Evolutionary conservation across 2,329 filamentous ascomycete species (phyloP).

Genomic region (Fusarium virguliforme): DNA sequence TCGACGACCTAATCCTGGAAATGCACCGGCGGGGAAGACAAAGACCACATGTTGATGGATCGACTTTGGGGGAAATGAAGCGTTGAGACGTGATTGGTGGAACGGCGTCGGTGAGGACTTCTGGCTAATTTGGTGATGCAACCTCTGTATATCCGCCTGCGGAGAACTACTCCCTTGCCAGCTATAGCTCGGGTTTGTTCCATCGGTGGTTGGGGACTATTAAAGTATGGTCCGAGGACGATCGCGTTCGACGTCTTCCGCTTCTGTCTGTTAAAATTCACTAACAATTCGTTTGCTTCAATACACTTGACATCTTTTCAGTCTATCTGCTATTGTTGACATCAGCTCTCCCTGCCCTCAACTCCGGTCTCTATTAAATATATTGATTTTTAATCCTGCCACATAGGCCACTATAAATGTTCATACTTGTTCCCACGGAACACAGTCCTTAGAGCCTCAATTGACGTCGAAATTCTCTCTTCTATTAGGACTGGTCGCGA

Average conservation of each 20-base stretch:
- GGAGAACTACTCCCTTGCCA: not conserved
- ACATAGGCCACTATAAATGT: too few relatives aligned
- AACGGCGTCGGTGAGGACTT: not conserved
- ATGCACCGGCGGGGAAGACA: slow-evolving; percentile 6
- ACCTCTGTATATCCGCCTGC: not conserved
- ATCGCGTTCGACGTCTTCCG: not conserved
- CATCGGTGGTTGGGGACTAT: too few relatives aligned
- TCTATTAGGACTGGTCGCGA: too few relatives aligned
- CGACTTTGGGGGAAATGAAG: slow-evolving; percentile 1
- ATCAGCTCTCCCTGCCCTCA: too few relatives aligned
- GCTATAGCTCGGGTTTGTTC: not conserved
- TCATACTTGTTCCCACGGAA: too few relatives aligned
- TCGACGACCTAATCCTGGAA: not conserved
- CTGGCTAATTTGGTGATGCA: slow-evolving; percentile 13
- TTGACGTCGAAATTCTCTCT: too few relatives aligned
- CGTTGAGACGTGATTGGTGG: slow-evolving; percentile 8
- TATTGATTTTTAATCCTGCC: too few relatives aligned
- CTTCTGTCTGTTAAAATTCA: not conserved
- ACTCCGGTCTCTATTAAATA: too few relatives aligned
- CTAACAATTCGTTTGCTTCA: too few relatives aligned
- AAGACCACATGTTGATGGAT: slow-evolving; percentile 8
- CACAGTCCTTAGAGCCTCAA: too few relatives aligned
- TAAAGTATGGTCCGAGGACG: not conserved
- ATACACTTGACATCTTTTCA: too few relatives aligned
- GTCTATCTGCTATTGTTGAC: too few relatives aligned